Evolutionary conservation across 1,284 basidiomycete genomes (phyloP).

Genomic region (Phlebopus sp.): DNA sequence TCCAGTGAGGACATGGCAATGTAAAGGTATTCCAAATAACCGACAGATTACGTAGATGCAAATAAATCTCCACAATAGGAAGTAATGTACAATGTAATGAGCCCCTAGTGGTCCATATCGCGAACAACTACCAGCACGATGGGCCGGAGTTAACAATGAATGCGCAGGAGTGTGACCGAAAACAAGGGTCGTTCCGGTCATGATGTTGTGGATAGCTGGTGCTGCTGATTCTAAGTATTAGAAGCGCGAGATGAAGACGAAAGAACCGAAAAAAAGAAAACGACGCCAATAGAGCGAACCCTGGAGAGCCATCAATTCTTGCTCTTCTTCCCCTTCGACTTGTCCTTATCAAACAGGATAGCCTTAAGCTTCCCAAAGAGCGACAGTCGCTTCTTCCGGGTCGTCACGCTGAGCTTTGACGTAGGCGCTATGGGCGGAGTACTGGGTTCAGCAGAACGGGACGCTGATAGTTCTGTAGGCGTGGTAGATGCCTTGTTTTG

Average conservation of each 20-base stretch:
- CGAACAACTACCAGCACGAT: slow-evolving; percentile 19
- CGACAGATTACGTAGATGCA: slow-evolving; percentile 5
- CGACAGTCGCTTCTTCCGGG: slow-evolving; percentile 42
- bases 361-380: slow-evolving; percentile 45
- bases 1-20: slow-evolving; percentile 22
- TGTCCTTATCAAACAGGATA: slow-evolving; percentile 39
- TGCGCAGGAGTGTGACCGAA: slow-evolving; percentile 9
- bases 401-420: slow-evolving; percentile 26
- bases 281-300: background rate
- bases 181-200: slow-evolving; percentile 22
- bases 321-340: slow-evolving; percentile 27
- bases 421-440: slow-evolving; percentile 8
- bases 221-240: background rate
- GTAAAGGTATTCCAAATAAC: background rate
- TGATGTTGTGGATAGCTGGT: slow-evolving; percentile 9
- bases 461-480: background rate
- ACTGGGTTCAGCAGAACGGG: slow-evolving; percentile 1
- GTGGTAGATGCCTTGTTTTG: background rate
- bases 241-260: background rate
- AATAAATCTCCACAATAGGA: slow-evolving; percentile 10
- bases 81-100: slow-evolving; percentile 2
- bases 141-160: slow-evolving; percentile 15
- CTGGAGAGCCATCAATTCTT: slow-evolving; percentile 7
- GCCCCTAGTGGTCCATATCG: slow-evolving; percentile 2
- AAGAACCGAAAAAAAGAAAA: background rate